A percentile compares a stretch with the other conserved stretches of the same genome.
These are phyloP conservation scores for Wickerhamiella kurtzmanii DNA, from an alignment of 805 yeast genomes.

Conservation along the genomic window DNA sequence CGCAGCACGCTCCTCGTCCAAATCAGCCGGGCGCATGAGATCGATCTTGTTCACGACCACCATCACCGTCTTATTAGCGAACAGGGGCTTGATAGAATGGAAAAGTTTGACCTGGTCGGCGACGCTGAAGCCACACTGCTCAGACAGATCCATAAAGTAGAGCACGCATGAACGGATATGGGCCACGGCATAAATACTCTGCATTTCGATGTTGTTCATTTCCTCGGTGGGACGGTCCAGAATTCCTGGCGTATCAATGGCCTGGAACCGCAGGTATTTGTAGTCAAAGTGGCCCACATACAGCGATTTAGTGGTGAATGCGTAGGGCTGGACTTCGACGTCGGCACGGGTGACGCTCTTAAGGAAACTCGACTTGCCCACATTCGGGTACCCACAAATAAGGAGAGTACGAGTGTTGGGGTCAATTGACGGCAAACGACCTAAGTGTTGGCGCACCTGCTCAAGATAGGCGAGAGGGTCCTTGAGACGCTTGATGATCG, in stretches of 20 bases:
- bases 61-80: conserved; percentile 91
- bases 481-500: conserved; percentile 86
- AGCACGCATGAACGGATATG: conserved; percentile 92
- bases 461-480: conserved; percentile 88
- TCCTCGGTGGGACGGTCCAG: conserved; percentile 98
- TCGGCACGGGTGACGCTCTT: conserved; percentile 92
- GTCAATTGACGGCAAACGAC: conserved; percentile 94
- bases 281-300: conserved; percentile 98
- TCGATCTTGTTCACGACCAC: conserved; percentile 94
- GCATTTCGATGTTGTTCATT: conserved; percentile 99
- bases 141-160: conserved; percentile 96
- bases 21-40: conserved; percentile 72
- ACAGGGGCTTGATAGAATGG: conserved; percentile 92
- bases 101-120: conserved; percentile 95
- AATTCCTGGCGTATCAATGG: conserved; percentile 98
- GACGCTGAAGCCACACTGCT: conserved; percentile 96
- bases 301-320: conserved; percentile 93
- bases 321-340: conserved; percentile 98
- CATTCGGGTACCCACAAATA: conserved; percentile 98
- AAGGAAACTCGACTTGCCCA: conserved; percentile 94
- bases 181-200: conserved; percentile 95
- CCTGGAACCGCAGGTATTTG: conserved; percentile 94
- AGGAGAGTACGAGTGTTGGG: conserved; percentile 96
- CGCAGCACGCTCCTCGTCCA: conserved; percentile 60
- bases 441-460: conserved; percentile 98